phyloP scores from a whole-genome alignment of 1,139 yeast genomes.

The Entelexis paramagnoliae region DNA sequence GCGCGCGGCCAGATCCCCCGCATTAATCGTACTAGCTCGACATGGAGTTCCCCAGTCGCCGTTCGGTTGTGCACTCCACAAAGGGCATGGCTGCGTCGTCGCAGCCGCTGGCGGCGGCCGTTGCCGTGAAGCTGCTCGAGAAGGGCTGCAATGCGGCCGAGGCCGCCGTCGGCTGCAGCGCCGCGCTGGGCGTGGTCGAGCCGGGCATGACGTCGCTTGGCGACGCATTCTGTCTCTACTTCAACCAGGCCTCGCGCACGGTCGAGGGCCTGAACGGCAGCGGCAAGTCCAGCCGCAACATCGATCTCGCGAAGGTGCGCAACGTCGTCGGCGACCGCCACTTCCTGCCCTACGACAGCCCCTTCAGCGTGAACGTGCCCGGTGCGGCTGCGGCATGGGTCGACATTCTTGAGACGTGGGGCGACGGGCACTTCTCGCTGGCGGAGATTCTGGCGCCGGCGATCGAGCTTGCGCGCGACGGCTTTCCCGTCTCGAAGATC shows the following conservation, averaged over 20 bases:
- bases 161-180: slow-evolving; percentile 73
- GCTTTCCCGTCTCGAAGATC: slow-evolving; percentile 55
- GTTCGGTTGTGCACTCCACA: slow-evolving; percentile 68
- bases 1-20: neutral
- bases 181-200: slow-evolving; percentile 61
- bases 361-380: slow-evolving; percentile 59
- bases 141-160: slow-evolving; percentile 68
- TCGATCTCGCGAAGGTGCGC: slow-evolving; percentile 40
- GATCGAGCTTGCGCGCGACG: slow-evolving; percentile 55
- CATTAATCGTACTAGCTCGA: neutral
- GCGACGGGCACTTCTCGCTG: slow-evolving; percentile 55
- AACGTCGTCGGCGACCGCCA: slow-evolving; percentile 25
- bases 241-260: slow-evolving; percentile 40
- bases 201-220: slow-evolving; percentile 77
- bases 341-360: slow-evolving; percentile 38
- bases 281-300: slow-evolving; percentile 53
- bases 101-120: slow-evolving; percentile 63
- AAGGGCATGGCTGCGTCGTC: slow-evolving; percentile 67
- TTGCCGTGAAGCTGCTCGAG: slow-evolving; percentile 51
- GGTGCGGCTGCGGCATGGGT: slow-evolving; percentile 74
- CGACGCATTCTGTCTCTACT: slow-evolving; percentile 62
- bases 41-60: slow-evolving; percentile 32
- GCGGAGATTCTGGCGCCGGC: slow-evolving; percentile 59
- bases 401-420: slow-evolving; percentile 61
- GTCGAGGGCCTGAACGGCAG: slow-evolving; percentile 68